Percentiles rank a stretch among this genome's conserved stretches.
Conservation (phyloP, 441 rosid species). For the Rhodomyrtus psidioides region DNA sequence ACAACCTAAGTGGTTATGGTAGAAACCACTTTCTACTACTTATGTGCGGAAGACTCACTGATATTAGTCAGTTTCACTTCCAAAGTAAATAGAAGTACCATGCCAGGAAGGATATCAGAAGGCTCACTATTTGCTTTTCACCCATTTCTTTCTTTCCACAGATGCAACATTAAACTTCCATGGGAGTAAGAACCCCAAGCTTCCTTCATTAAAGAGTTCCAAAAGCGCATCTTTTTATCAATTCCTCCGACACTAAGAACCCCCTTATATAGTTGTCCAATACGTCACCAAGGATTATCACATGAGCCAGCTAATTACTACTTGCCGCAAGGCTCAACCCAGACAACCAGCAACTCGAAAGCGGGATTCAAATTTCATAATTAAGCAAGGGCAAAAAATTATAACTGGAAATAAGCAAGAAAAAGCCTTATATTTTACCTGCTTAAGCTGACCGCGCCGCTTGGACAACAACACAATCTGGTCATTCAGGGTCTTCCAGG, state of each 20-base stretch:
- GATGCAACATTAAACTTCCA: background rate
- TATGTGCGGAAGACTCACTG: background rate
- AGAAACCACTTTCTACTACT: background rate
- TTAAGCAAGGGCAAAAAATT: background rate
- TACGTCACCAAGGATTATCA: background rate
- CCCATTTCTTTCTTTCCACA: background rate
- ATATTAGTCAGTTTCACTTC: background rate
- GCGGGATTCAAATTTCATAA: background rate
- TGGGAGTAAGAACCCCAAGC: background rate
- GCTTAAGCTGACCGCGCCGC: conserved; percentile 94
- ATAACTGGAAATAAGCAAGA: background rate
- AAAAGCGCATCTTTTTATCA: background rate
- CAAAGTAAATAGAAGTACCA: background rate
- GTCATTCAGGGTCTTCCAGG: conserved; percentile 81
- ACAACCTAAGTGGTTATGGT: background rate
- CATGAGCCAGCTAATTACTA: background rate
- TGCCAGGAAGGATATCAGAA: background rate
- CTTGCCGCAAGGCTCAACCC: background rate
- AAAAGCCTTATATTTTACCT: conserved; percentile 29
- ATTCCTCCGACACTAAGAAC: background rate
- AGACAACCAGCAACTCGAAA: background rate
- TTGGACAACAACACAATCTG: conserved; percentile 77
- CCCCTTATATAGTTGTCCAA: background rate
- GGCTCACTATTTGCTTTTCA: background rate
- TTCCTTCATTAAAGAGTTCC: background rate